phyloP scores from a whole-genome alignment of 2,329 filamentous ascomycete genomes.

The Tolypocladium endophyticum region DNA sequence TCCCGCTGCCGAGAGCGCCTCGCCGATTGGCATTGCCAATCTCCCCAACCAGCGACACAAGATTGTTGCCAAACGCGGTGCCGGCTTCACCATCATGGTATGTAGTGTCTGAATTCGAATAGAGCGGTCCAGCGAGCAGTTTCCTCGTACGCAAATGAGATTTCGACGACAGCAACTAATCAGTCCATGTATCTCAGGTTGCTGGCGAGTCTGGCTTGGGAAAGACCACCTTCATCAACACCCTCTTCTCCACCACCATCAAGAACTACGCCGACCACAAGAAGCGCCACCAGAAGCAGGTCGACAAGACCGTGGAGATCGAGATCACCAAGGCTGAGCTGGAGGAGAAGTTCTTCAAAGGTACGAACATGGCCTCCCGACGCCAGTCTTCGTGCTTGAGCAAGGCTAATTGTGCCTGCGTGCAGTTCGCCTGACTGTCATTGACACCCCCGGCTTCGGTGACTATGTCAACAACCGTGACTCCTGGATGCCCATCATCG shows the following conservation, averaged over 20 bases:
- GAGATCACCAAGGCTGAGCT: conserved; percentile 99
- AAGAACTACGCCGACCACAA: conserved; percentile 99
- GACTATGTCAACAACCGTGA: conserved; percentile 99
- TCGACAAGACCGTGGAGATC: conserved; percentile 99
- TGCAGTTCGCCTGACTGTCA: conserved; percentile 91
- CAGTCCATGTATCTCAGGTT: conserved; percentile 47
- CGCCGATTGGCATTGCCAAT: conserved; percentile 65
- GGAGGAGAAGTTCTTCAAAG: conserved; percentile 99
- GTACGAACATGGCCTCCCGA: conserved; percentile 34
- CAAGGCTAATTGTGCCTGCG: conserved; percentile 9
- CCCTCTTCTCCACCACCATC: conserved; percentile 98
- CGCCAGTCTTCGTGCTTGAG: background rate
- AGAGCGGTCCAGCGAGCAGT: background rate
- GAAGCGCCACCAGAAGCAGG: conserved; percentile 96
- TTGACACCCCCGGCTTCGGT: conserved; percentile 97
- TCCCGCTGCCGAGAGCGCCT: conserved; percentile 48
- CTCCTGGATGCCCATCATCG: conserved; percentile 99
- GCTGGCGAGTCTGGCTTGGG: conserved; percentile 96
- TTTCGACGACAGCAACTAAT: background rate
- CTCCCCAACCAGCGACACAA: conserved; percentile 66
- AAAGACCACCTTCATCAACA: conserved; percentile 99
- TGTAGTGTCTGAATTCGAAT: conserved; percentile 12
- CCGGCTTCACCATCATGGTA: conserved; percentile 99
- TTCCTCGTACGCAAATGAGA: background rate
- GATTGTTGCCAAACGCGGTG: conserved; percentile 75